Evolutionary conservation across 164 flowering plant species (phyloP).

Genomic region (Cinnamomum chago): DNA sequence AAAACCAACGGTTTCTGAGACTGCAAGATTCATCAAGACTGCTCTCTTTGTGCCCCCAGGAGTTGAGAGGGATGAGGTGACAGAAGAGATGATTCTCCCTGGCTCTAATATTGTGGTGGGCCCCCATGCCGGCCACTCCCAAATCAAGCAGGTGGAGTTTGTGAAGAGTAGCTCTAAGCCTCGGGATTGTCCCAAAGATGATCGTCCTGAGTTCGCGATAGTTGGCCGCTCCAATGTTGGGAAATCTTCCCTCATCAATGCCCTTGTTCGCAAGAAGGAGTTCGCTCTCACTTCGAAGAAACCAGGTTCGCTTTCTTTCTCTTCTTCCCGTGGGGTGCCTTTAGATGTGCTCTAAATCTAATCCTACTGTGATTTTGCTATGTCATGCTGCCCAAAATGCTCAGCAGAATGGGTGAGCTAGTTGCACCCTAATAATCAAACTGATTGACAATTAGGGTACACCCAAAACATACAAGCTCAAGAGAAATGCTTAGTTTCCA

Average conservation of each 20-base stretch:
- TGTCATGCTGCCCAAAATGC: no score
- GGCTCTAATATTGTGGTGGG: constrained; percentile 92
- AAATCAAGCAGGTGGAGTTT: constrained; percentile 77
- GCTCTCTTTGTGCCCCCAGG: constrained; percentile 81
- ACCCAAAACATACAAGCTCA: background rate
- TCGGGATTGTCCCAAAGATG: constrained; percentile 78
- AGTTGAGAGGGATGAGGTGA: constrained; percentile 60
- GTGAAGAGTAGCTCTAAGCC: constrained; percentile 72
- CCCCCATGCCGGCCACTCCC: constrained; percentile 86
- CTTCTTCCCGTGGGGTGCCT: background rate
- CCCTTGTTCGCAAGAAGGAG: constrained; percentile 70
- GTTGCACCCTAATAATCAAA: background rate
- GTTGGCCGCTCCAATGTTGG: constrained; percentile 94
- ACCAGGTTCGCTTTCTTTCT: constrained; percentile 50
- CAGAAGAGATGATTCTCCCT: constrained; percentile 71
- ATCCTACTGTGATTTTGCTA: no score
- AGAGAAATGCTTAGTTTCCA: background rate
- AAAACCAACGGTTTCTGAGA: constrained; percentile 24
- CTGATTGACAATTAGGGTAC: background rate
- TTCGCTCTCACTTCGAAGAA: constrained; percentile 96
- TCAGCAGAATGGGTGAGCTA: no score
- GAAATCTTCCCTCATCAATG: constrained; percentile 85
- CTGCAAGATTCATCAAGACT: constrained; percentile 29
- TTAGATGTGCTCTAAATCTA: background rate
- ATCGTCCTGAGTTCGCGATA: constrained; percentile 79